Evolutionary conservation across 2,329 filamentous ascomycete genomes (phyloP), one percentile per base, ranked within the genome.

Genomic region (Paecilomyces dactylethromorphus): DNA sequence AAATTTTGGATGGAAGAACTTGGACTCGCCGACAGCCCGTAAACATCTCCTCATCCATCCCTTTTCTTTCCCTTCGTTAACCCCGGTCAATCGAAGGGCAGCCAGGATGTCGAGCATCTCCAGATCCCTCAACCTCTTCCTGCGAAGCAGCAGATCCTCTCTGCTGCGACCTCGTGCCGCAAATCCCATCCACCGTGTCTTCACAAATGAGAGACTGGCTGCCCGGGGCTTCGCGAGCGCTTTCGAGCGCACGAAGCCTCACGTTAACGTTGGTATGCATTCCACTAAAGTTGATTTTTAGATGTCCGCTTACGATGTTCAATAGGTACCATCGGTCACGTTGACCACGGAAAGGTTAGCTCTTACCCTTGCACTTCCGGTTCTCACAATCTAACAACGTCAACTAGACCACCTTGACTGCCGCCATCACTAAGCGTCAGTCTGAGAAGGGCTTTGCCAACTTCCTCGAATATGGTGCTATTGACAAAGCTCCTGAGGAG

Each of bases 401-500:
- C 65, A 61, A 56, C 60, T 72, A 97, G 94, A 99, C 94, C 60
- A 99, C 94, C 64, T 87, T 99, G 75, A 97, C 94, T 68, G 94
- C 94, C 65, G 94, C 94, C 74, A 99, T 99, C 82, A 99, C 94
- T 72, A 99, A 99, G 84, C 86, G 93, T 76, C 94, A 97, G 79
- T 87, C 94, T 68, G 90, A 93, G 74, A 97, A 97, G 83, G 93
- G 94, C 64, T 82, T 91, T 70, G 94, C 94, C 75, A 92, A 81
- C 81, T 99, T 94, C 83, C 88, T 97, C 75, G 94, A 97, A 58
- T 99, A 99, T 84, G 92, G 91, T 75, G 82, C 94, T 73, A 99
- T 99, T 76, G 94, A 99, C 83, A 99, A 97, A 83, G 94, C 94
- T 58, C 94, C 94, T 66, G 94, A 99, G 81, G 94, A 99, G 86